Conservation (phyloP, 495 filamentous ascomycete species). For the Talaromyces borbonicus region DNA sequence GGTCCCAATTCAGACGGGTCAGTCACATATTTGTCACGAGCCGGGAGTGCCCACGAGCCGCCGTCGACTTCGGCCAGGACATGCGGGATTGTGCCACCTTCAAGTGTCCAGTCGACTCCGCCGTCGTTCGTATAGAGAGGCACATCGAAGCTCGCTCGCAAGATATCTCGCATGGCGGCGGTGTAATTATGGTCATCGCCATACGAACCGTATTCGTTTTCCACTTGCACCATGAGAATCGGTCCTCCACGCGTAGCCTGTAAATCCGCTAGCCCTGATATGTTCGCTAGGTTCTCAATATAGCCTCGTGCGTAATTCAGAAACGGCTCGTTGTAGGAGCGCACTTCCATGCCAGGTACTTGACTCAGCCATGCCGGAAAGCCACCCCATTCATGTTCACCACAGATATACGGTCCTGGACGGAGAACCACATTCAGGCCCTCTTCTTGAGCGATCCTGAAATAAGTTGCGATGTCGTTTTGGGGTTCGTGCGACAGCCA, state of each 20-base stretch:
- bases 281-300: conserved; percentile 23
- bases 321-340: conserved; percentile 26
- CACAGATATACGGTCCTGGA: conserved; percentile 38
- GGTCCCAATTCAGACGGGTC: conserved; percentile 30
- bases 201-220: conserved; percentile 42
- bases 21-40: conserved; percentile 29
- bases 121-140: conserved; percentile 40
- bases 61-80: conserved; percentile 36
- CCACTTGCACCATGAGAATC: conserved; percentile 38
- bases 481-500: conserved; percentile 19
- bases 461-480: conserved; percentile 32
- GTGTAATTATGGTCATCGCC: conserved; percentile 32
- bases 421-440: conserved; percentile 32
- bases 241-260: conserved; percentile 32
- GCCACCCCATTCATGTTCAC: conserved; percentile 40
- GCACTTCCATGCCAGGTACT: conserved; percentile 31
- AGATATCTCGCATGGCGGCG: conserved; percentile 23
- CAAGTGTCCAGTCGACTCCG: conserved; percentile 25
- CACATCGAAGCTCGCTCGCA: conserved; percentile 25
- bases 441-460: conserved; percentile 30
- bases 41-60: conserved; percentile 30
- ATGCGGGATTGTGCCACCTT: conserved; percentile 29
- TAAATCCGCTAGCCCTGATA: conserved; percentile 20
- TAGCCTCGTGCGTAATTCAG: conserved; percentile 26
- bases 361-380: neutral